A percentile compares a stretch with the other conserved stretches of the same genome.
Conservation (phyloP, 441 rosid species). For the Populus tomentosa region DNA sequence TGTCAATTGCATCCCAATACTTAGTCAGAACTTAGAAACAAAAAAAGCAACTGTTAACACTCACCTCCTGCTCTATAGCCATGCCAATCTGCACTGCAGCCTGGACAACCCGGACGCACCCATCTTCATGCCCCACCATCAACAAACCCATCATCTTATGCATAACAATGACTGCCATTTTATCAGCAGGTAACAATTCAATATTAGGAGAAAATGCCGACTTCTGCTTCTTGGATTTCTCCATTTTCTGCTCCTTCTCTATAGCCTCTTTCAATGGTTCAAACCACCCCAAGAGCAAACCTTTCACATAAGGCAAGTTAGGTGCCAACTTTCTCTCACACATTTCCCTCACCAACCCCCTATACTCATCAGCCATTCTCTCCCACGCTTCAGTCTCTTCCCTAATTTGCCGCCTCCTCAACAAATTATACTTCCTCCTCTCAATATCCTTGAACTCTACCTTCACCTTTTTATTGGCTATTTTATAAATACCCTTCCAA, state of each 20-base stretch:
- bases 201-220: conserved; percentile 81
- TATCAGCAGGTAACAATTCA: conserved; percentile 73
- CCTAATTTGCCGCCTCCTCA: conserved; percentile 73
- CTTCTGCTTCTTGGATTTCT: conserved; percentile 58
- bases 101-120: conserved; percentile 77
- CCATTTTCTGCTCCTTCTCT: conserved; percentile 59
- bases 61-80: conserved; percentile 89
- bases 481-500: conserved; percentile 50
- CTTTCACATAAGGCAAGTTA: conserved; percentile 71
- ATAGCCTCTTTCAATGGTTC: conserved; percentile 81
- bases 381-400: conserved; percentile 96
- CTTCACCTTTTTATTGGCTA: conserved; percentile 38
- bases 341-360: conserved; percentile 67
- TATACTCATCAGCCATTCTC: conserved; percentile 68
- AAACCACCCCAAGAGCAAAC: conserved; percentile 84
- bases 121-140: conserved; percentile 60
- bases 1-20: not conserved
- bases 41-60: conserved; percentile 9
- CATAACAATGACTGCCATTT: conserved; percentile 91
- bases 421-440: conserved; percentile 50
- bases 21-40: not conserved
- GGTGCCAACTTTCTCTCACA: conserved; percentile 76
- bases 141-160: conserved; percentile 84
- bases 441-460: conserved; percentile 51
- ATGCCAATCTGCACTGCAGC: conserved; percentile 79